Conservation (phyloP, 306 rosid species). For the Ormosia semicastrata region DNA sequence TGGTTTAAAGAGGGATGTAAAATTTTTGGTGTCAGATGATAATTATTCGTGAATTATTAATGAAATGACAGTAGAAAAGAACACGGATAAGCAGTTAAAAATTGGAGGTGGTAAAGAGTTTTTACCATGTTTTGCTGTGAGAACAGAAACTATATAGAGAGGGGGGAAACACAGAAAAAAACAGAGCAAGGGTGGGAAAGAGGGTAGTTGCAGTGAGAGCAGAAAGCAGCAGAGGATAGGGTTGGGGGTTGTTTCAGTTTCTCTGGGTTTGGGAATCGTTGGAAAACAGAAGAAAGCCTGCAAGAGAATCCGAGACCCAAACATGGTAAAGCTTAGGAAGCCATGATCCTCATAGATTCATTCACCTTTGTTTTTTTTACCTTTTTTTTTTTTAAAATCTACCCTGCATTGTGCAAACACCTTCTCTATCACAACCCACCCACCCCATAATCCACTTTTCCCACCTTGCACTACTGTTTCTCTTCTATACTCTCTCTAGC, state of each 20-base stretch:
- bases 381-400: slow-evolving; percentile 23
- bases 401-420: slow-evolving; percentile 18
- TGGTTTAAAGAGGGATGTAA: too few species aligned
- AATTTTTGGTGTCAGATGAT: too few species aligned
- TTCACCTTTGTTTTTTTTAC: slow-evolving; percentile 31
- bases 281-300: slow-evolving; percentile 67
- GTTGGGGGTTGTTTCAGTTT: slow-evolving; percentile 29
- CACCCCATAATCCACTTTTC: slow-evolving; percentile 9
- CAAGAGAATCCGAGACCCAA: slow-evolving; percentile 62
- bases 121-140: not conserved
- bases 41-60: not conserved
- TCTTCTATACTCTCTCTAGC: slow-evolving; percentile 26
- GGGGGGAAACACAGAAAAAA: slow-evolving; percentile 19
- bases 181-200: slow-evolving; percentile 22
- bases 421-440: slow-evolving; percentile 21
- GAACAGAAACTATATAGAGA: slow-evolving; percentile 26
- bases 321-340: slow-evolving; percentile 74
- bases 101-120: slow-evolving; percentile 2
- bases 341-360: slow-evolving; percentile 47
- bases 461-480: not conserved
- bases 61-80: slow-evolving; percentile 23
- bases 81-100: slow-evolving; percentile 29
- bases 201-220: not conserved
- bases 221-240: slow-evolving; percentile 5
- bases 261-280: slow-evolving; percentile 45